Evolutionary conservation across 2,329 filamentous ascomycete species (phyloP), one percentile per base, ranked within the genome.

Genomic region (Trichoderma atrobrunneum): DNA sequence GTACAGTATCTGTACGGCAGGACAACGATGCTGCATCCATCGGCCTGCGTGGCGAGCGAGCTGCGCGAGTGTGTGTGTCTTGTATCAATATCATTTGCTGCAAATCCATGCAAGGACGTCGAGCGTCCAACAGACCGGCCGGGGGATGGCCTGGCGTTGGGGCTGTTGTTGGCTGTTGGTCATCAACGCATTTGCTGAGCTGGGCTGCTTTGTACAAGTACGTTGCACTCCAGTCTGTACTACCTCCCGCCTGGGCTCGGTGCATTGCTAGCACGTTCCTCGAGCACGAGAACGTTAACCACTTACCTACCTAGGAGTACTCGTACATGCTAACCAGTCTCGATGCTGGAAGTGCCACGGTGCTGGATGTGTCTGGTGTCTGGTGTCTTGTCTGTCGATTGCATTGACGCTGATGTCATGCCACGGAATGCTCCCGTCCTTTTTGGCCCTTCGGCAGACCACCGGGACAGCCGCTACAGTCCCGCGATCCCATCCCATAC

Each of bases 21-120:
- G 26, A n/a, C 14, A 51, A 51, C 43, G 43, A 51, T 51, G 43
- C 43, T 21, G 43, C 43, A 51, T 51, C 43, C 43, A 51, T 30
- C 16, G 28, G 39, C 24, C 24, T 30, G 62, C 28, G 48, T 56
- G 39, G 63, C 28, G 26, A 56, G 63, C 43, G n/a, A 21, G n/a
- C 10, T 36, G 61, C 48, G 36, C 14, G 62, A 48, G 43, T 48
- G 62, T 24, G 62, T 64, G 64, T 59, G 34, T 57, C 64, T 36
- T 66, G 63, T 36, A 26, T 39, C 30, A 6, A 56, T 26, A 36
- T 34, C 26, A 48, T 69, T 61, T 51, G 66, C 56, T 69, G 56
- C 66, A 69, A 26, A 48, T 61, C 56, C 66, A 69, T 69, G 66
- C 66, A 69, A 69, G 56, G 12, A 54, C 66, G 66, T 69, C 66